Percentiles rank a stretch among this genome's conserved stretches.
phyloP scores from a whole-genome alignment of 495 filamentous ascomycete genomes.

The Hyaloscypha finlandica region DNA sequence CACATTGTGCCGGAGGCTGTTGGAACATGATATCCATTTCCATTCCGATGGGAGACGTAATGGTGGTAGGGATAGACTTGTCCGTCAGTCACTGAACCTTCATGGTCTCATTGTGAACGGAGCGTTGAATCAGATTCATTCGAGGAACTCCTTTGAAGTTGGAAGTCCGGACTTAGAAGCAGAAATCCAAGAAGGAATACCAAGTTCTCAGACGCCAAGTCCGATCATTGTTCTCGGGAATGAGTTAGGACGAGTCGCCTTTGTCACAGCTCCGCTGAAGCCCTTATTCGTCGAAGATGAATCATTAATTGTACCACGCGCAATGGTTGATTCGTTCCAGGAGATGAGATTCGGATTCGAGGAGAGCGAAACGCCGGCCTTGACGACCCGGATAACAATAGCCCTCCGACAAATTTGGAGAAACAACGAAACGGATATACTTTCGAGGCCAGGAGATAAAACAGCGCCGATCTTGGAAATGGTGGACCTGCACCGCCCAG shows the following conservation, averaged over 20 bases:
- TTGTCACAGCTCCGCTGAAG: constrained; percentile 8
- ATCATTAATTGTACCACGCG: not conserved
- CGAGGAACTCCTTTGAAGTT: constrained; percentile 4
- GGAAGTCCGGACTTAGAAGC: not conserved
- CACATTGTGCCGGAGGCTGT: constrained; percentile 5
- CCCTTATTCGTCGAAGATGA: not conserved
- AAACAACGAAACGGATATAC: not conserved
- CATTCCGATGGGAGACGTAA: constrained; percentile 17
- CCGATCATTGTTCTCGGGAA: constrained; percentile 1
- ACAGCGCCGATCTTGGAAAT: not conserved
- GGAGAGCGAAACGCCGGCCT: not conserved
- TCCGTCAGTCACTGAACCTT: not conserved
- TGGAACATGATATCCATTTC: constrained; percentile 13
- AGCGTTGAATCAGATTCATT: constrained; percentile 1
- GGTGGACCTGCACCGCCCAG: not conserved
- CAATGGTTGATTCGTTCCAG: constrained; percentile 4
- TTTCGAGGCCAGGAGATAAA: not conserved
- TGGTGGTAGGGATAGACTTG: constrained; percentile 10
- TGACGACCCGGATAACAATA: not conserved
- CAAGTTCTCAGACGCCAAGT: not conserved
- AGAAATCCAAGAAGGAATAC: not conserved
- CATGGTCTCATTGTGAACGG: constrained; percentile 2
- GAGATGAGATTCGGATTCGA: not conserved
- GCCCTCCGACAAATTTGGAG: constrained; percentile 1
- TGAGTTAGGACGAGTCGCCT: constrained; percentile 4